Evolutionary conservation across 116 monocot genomes (phyloP).

Genomic region (Zostera marina): DNA sequence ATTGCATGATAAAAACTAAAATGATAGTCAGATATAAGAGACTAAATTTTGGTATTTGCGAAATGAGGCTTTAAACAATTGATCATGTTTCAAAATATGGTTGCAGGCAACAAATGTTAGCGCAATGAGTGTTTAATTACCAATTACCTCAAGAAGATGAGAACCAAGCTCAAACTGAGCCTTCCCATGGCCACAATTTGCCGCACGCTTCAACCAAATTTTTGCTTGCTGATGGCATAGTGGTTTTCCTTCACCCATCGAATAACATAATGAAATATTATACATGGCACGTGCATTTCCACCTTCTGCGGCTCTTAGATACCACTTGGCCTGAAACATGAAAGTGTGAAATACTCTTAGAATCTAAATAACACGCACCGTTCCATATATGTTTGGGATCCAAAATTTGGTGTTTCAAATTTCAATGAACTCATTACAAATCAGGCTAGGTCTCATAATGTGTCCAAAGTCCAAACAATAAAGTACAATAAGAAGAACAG

Average conservation of each 20-base stretch:
- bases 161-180: slow-evolving; percentile 42
- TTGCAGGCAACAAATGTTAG: not conserved
- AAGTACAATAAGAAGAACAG: not conserved
- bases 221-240: slow-evolving; percentile 15
- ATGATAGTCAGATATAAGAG: no score
- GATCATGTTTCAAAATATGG: not conserved
- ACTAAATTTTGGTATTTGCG: no score
- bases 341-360: slow-evolving; percentile 4
- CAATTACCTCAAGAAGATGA: slow-evolving; percentile 26
- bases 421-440: not conserved
- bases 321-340: slow-evolving; percentile 45
- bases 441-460: not conserved
- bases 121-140: no score
- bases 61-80: no score
- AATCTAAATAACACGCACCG: not conserved
- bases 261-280: slow-evolving; percentile 46
- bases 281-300: slow-evolving; percentile 63
- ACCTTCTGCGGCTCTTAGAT: slow-evolving; percentile 44
- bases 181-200: slow-evolving; percentile 36
- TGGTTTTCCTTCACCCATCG: slow-evolving; percentile 26
- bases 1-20: no score
- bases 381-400: not conserved
- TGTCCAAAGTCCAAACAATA: not conserved
- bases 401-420: not conserved
- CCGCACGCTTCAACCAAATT: slow-evolving; percentile 49